Percentiles rank a stretch among this genome's conserved stretches.
Conservation (phyloP, 305 asterid species). For the Fraxinus albicans region DNA sequence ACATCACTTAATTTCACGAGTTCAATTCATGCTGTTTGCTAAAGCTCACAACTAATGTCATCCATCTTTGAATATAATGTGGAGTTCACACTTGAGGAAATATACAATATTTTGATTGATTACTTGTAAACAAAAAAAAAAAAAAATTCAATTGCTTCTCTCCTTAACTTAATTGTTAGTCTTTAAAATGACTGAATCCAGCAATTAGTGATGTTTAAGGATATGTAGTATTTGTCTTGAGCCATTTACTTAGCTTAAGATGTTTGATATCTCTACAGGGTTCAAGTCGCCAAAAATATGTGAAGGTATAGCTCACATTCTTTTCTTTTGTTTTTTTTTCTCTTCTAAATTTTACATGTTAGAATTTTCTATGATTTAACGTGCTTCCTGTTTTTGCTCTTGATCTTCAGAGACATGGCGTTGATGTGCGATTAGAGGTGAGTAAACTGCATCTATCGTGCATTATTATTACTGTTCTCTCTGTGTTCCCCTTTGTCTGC, state of each 20-base stretch:
- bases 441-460: background rate
- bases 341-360: background rate
- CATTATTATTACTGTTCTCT: background rate
- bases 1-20: background rate
- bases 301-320: slow-evolving; percentile 44
- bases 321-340: background rate
- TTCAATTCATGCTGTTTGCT: background rate
- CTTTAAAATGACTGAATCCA: background rate
- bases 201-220: background rate
- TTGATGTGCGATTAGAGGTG: slow-evolving; percentile 65
- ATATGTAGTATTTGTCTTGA: background rate
- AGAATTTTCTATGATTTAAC: slow-evolving; percentile 8
- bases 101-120: background rate
- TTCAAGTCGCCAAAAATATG: slow-evolving; percentile 32
- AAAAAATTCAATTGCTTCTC: background rate
- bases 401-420: slow-evolving; percentile 40
- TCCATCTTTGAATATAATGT: background rate
- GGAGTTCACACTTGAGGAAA: background rate
- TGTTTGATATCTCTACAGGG: slow-evolving; percentile 42
- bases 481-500: background rate
- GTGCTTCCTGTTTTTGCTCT: slow-evolving; percentile 11
- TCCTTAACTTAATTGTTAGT: background rate
- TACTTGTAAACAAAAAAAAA: background rate
- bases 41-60: background rate
- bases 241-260: slow-evolving; percentile 11